Evolutionary conservation across 805 yeast species (phyloP), one percentile per base, ranked within the genome.

Genomic region (Candida rishiriensis): DNA sequence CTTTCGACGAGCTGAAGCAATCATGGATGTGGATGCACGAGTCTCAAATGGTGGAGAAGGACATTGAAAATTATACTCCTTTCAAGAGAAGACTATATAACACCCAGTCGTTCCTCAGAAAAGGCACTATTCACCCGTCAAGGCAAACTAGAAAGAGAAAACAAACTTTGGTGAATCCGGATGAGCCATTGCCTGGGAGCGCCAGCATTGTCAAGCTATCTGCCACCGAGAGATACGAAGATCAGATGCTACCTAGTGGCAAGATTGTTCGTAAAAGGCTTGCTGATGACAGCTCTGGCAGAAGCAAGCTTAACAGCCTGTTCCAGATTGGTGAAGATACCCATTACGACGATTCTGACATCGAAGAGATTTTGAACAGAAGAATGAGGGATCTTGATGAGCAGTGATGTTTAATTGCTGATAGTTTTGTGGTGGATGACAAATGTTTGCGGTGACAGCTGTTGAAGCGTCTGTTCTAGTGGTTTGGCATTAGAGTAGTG

Each of bases 231-330:
- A 50, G 63, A 37, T 74, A 69, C 52, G 75, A 69, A 9, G 72
- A 70, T 36, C 91, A 83, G 51, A 65, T 81, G 38, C 69, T 86
- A 45, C 95, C 95, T 1, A 82, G 90, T 59, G 95, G 95, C 32
- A 78, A 82, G 49, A 64, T 79, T 13, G 69, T 85, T 17, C 75
- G 72, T 66, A 54, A 66, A 14, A 47, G 59, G 39, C 33, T 43
- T 10, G 64, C 57, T 15, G 48, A 59, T 5, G 47, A 53, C 10
- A 50, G 64, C 44, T 29, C 35, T 11, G 60, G 53, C 10, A 43
- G 57, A 3, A 42, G 54, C 2, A 54, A 63, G 42, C 34, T 72
- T 1, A 67, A 67, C 3, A 73, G 69, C 43, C 68, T 69, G 46
- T 57, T 70, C 42, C 65, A 59, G 28, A 49, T 53, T 21, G 53